These are phyloP conservation scores for Byssoonygena ceratinophila DNA, from an alignment of 2,329 filamentous ascomycete genomes.

Conservation along the genomic window DNA sequence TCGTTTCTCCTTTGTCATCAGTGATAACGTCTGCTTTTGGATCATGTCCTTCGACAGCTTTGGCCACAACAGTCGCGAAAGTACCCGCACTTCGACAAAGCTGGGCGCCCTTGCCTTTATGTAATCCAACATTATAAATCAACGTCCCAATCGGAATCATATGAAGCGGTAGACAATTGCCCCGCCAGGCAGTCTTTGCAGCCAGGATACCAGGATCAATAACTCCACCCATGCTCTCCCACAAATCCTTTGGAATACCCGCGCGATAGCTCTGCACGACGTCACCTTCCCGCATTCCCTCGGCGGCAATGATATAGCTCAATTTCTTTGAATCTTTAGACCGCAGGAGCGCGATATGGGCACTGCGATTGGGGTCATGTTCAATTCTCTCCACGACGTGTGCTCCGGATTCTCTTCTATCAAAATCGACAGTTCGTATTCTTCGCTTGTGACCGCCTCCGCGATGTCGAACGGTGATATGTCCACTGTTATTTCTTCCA, in stretches of 20 bases:
- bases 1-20: slow-evolving; percentile 13
- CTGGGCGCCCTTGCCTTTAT: slow-evolving; percentile 62
- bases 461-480: slow-evolving; percentile 78
- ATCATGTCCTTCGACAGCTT: slow-evolving; percentile 47
- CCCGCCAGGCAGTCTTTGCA: slow-evolving; percentile 83
- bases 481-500: slow-evolving; percentile 77
- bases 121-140: slow-evolving; percentile 76
- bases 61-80: slow-evolving; percentile 76
- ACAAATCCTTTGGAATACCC: slow-evolving; percentile 76
- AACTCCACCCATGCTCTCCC: slow-evolving; percentile 83
- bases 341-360: slow-evolving; percentile 81
- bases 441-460: slow-evolving; percentile 87
- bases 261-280: slow-evolving; percentile 81
- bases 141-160: slow-evolving; percentile 94
- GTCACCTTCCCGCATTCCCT: slow-evolving; percentile 86
- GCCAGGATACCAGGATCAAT: slow-evolving; percentile 94
- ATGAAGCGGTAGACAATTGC: slow-evolving; percentile 88
- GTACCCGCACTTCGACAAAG: slow-evolving; percentile 95
- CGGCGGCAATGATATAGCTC: slow-evolving; percentile 89
- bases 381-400: slow-evolving; percentile 90
- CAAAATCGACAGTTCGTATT: slow-evolving; percentile 85
- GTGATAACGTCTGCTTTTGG: slow-evolving; percentile 6
- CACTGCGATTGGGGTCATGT: slow-evolving; percentile 85
- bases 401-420: slow-evolving; percentile 64
- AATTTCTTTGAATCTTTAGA: slow-evolving; percentile 62